Base-by-base conservation (phyloP, 306 rosid species). In the Cyamopsis tetragonoloba region DNA sequence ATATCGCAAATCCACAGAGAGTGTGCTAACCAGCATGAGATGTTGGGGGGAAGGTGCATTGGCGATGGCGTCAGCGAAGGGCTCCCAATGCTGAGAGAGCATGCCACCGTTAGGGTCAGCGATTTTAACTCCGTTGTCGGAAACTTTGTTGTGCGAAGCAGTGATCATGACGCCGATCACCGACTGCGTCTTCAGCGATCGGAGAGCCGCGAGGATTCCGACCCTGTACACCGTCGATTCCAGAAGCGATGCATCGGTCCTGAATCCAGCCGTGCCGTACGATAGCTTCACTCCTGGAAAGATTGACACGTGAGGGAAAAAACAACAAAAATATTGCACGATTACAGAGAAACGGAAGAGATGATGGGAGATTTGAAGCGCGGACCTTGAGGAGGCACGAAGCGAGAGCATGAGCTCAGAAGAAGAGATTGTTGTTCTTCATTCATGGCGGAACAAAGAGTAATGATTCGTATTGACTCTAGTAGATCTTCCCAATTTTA, bases 21-120 rank as follows among this genome's bases (percentile, higher is more conserved):
- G n/a, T 7, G 23, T 19, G 59, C 41, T 6, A 17, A 77, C 84
- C 74, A 9, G 81, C 58, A 88, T 23, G 9, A 93, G 95, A 14
- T 86, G 75, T 19, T 75, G 80, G 7, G 96, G 73, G 73, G 89
- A 78, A 70, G 79, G 57, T 7, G 90, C 95, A 72, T 83, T 80
- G 61, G 96, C 95, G 5, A 93, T 82, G 6, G 84, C 74, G 22
- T 93, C 91, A 2, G 98, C 95, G 47, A 93, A 89, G 15, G 97
- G 92, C 70, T 93, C 97, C 98, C 97, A 90, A 12, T 80, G 83
- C 82, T 89, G 98, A 53, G 96, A 72, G 71, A 93, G 91, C 97
- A 93, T 88, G 58, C 91, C 91, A 0, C 97, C 98, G 55, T 46
- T 84, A 0, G 88, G 91, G 51, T 89, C 98, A 37, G 95, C 93